Evolutionary conservation across 78 protist species (phyloP).

Genomic region (Dictyostelium firmibasis): DNA sequence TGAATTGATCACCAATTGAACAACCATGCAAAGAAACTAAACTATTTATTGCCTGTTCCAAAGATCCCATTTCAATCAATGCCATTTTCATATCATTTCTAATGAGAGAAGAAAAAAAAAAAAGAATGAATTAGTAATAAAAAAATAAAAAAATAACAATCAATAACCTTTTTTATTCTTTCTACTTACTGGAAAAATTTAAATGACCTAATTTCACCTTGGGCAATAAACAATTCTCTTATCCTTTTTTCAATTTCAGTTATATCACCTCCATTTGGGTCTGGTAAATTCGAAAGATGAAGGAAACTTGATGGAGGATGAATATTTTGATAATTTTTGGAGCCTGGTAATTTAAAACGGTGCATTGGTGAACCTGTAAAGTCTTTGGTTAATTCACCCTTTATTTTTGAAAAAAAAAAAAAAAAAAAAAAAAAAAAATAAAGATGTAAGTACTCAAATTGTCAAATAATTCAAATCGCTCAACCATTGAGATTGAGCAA

Average conservation of each 20-base stretch:
- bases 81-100: conserved; percentile 79
- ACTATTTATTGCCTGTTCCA: conserved; percentile 59
- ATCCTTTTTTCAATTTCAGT: conserved; percentile 21
- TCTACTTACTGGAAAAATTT: conserved; percentile 57
- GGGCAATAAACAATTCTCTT: not conserved
- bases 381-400: conserved; percentile 72
- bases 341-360: conserved; percentile 72
- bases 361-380: conserved; percentile 73
- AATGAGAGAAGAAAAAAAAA: not conserved
- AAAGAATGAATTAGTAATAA: not conserved
- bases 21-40: conserved; percentile 71
- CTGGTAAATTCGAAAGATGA: conserved; percentile 82
- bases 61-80: conserved; percentile 55
- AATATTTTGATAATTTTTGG: conserved; percentile 80
- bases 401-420: not conserved
- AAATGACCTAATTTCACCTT: conserved; percentile 56
- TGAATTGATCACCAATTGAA: conserved; percentile 17
- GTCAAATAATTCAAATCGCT: no score
- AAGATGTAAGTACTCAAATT: no score
- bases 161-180: no score
- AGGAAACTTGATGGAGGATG: conserved; percentile 77
- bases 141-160: no score
- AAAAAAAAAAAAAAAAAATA: no score
- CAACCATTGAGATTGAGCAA: not conserved
- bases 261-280: not conserved